Base-by-base conservation (phyloP, 495 filamentous ascomycete genomes). In the Venustampulla echinocandica region DNA sequence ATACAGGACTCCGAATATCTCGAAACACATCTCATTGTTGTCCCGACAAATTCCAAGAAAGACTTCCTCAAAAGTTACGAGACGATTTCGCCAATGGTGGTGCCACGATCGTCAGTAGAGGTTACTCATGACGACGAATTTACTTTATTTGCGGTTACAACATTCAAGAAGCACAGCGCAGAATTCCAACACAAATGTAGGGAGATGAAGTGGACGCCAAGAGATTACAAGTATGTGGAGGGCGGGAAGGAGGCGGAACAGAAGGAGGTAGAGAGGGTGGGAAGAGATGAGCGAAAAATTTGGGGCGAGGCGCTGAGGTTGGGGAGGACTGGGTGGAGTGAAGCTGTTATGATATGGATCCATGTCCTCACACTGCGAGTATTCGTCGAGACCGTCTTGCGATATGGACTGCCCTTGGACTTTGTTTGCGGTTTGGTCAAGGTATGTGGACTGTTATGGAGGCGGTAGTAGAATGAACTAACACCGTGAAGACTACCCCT, bases 371-470 rank as follows among this genome's bases (percentile, higher is more conserved):
- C 90, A 4, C 68, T 98, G 52, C 73, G 92, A 34, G 89, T 98
- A 28, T 98, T 96, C 64, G 92, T 98, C 15, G 92, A 98, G 73
- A 95, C 89, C 10, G 90, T 97, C 15, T 68, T 97, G 60, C 76
- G 92, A 50, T 98, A 97, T 62, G 92, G 92, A 5, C 61, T 98
- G 50, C 92, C 92, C 24, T 62, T 94, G 55, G 81, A 87, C 56
- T 96, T 87, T 69, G 82, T 94, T 36, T 85, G 80, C 53, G 87
- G 79, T 40, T 66, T 96, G 39, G 68, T 96, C 42, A 75, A 82
- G 79, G 90, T 96, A 79, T 54, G 80, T 68, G 18, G 40, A 10
- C 30, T 15, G 15, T 15, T 25, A 17, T 10, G 15, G 6, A 11
- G 2, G 11, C 6, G 10, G 39, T 0, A 22, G 34, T n/a, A n/a